phyloP scores from a whole-genome alignment of 73 alveolate genomes.

The Blepharisma stoltei region DNA sequence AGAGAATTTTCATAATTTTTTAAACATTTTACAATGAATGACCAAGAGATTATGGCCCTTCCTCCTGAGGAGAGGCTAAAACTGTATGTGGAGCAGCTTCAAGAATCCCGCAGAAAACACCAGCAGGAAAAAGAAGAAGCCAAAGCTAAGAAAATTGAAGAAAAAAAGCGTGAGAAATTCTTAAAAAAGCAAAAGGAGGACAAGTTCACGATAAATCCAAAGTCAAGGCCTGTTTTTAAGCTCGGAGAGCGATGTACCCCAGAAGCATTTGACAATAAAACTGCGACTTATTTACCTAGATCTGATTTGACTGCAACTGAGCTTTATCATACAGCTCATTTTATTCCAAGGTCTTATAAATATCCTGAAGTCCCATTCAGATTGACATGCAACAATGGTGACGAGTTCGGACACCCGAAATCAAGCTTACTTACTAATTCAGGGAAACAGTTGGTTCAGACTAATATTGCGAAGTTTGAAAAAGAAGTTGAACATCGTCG shows the following conservation, averaged over 20 bases:
- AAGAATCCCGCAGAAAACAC: conserved; percentile 19
- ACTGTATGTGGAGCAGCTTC: neutral
- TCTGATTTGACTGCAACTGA: conserved; percentile 17
- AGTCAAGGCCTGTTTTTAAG: conserved; percentile 4
- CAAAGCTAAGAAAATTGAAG: neutral
- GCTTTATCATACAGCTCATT: conserved; percentile 2
- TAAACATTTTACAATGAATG: neutral
- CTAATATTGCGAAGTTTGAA: conserved; percentile 5
- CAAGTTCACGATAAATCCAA: conserved; percentile 20
- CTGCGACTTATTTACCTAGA: neutral
- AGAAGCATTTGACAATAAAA: neutral
- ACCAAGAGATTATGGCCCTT: conserved; percentile 1
- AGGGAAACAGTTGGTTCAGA: neutral
- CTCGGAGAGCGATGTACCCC: conserved; percentile 1
- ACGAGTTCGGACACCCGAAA: neutral
- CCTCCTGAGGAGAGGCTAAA: conserved; percentile 28
- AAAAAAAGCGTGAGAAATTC: conserved; percentile 20
- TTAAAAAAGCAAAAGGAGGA: conserved; percentile 4
- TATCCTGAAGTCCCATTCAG: conserved; percentile 11
- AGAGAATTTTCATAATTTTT: no score
- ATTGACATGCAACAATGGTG: neutral
- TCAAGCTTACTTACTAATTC: neutral
- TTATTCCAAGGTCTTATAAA: neutral
- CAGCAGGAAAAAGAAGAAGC: neutral
- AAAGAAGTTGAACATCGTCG: neutral